Evolutionary conservation across 768 basidiomycete genomes (phyloP), one percentile per base, ranked within the genome.

Genomic region (Pleurotus tuoliensis): DNA sequence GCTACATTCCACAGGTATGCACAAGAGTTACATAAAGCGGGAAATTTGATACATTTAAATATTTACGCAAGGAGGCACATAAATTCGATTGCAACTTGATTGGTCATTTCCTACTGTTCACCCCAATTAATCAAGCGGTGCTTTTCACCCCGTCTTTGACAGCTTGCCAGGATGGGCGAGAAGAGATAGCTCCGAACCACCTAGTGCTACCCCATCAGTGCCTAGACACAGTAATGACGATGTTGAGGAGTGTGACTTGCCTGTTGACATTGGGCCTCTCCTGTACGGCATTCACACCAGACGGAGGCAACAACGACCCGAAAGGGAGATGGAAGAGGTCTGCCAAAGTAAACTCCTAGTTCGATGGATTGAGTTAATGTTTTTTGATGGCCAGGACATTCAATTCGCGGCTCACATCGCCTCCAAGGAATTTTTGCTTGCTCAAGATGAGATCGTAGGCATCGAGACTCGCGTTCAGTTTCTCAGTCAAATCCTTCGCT

Each of bases 301-400:
- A 56, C 1, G 5, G 12, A 16, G 43, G 55, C 27, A 71, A 60
- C 51, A 62, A 7, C 2, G 55, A 18, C 1, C 64, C 71, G 48
- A 76, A 78, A 0, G 83, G 76, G 30, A 86, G 64, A 64, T 85
- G 83, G 66, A 77, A 78, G 9, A 87, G 71, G 63, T 87, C 86
- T 3, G 80, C 82, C 1, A 86, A 69, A 5, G 82, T 83, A 52
- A 87, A 16, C 15, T 67, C 63, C 70, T 69, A 20, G n/a, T 16
- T 37, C 51, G 30, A 11, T 41, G 16, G 27, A 37, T 56, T 12
- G 52, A 39, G 27, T 0, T 44, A 15, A 44, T 4, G 3, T 6
- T 7, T 7, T 44, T 9, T 13, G n/a, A 12, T 22, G 9, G 9
- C n/a, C 22, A 24, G 11, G 30, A n/a, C 16, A 54, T 15, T 15